Percentiles rank a stretch among this genome's conserved stretches.
phyloP scores from a whole-genome alignment of 2,329 filamentous ascomycete species.

The Nothopassalora personata region DNA sequence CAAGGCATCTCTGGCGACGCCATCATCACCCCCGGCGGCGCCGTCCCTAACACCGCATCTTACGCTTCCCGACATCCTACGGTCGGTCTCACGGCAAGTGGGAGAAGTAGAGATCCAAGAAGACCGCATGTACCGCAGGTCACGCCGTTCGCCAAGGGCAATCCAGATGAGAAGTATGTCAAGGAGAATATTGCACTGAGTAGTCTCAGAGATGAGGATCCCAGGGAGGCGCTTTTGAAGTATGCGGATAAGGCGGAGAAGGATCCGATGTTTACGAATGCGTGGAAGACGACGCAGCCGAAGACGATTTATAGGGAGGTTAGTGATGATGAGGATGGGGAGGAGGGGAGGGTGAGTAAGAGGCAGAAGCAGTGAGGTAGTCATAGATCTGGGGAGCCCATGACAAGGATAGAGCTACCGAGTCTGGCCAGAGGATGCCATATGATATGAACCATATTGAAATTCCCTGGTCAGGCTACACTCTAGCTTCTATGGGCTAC shows the following conservation, averaged over 20 bases:
- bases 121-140: conserved; percentile 77
- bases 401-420: neutral
- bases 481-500: too few relatives aligned
- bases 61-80: conserved; percentile 60
- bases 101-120: conserved; percentile 70
- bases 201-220: conserved; percentile 93
- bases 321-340: conserved; percentile 79
- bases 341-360: conserved; percentile 63
- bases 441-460: too few relatives aligned
- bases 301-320: conserved; percentile 85
- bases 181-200: conserved; percentile 83
- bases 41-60: conserved; percentile 37
- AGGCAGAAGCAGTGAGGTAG: conserved; percentile 14
- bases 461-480: too few relatives aligned
- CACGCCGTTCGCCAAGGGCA: conserved; percentile 85
- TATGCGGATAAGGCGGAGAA: conserved; percentile 91
- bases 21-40: conserved; percentile 55
- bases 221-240: conserved; percentile 84
- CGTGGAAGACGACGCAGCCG: conserved; percentile 88
- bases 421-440: too few relatives aligned
- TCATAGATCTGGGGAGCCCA: neutral
- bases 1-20: conserved; percentile 77
- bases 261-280: conserved; percentile 89
- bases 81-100: conserved; percentile 71
- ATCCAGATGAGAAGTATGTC: conserved; percentile 86